phyloP scores from a whole-genome alignment of 2,329 filamentous ascomycete genomes.

The Gliomastix tumulicola region DNA sequence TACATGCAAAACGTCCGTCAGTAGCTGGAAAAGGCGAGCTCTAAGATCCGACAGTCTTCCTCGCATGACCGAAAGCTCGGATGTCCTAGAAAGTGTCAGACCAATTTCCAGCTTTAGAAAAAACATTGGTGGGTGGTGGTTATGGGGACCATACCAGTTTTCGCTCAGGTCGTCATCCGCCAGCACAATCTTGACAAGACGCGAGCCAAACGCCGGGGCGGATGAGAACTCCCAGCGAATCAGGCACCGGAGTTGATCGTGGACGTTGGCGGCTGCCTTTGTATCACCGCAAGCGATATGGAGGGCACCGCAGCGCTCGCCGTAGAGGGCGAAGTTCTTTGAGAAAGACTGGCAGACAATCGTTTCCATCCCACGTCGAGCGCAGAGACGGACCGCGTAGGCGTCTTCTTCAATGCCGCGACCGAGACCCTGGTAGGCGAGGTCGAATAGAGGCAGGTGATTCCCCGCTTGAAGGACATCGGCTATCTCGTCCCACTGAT shows the following conservation, averaged over 20 bases:
- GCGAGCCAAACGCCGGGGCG: background rate
- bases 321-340: conserved; percentile 29
- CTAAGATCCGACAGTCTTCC: background rate
- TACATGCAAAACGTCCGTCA: background rate
- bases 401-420: conserved; percentile 23
- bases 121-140: background rate
- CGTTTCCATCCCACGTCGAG: conserved; percentile 8
- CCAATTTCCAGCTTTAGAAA: background rate
- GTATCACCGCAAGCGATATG: conserved; percentile 6
- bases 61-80: background rate
- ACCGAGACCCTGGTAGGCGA: conserved; percentile 29
- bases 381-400: conserved; percentile 21
- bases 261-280: background rate
- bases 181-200: background rate
- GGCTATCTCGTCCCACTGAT: conserved; percentile 23
- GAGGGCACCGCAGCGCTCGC: conserved; percentile 20
- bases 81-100: background rate
- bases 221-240: background rate
- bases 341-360: conserved; percentile 23
- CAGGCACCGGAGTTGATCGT: background rate
- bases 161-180: background rate
- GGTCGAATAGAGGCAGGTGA: conserved; percentile 25
- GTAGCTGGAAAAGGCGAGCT: background rate
- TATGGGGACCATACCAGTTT: background rate
- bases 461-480: background rate